phyloP scores from a whole-genome alignment of 495 filamentous ascomycete genomes.

The Xanthoparmelia taractica region DNA sequence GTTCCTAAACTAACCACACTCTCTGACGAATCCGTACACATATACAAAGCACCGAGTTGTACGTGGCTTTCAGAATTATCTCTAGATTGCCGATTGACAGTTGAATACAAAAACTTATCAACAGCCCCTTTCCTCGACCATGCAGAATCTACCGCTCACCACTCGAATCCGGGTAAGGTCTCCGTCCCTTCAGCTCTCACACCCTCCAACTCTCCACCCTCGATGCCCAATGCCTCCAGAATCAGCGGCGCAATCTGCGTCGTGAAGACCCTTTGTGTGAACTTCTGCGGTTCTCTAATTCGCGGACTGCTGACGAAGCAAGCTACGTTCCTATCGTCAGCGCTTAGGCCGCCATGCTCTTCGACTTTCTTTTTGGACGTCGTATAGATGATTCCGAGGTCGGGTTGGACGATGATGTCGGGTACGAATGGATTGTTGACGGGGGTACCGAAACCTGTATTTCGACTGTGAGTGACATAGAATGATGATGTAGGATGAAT shows the following conservation, averaged over 20 bases:
- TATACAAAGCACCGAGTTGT: no score
- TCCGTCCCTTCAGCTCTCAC: constrained; percentile 26
- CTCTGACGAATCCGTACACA: no score
- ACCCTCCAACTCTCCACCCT: constrained; percentile 27
- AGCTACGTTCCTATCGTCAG: constrained; percentile 31
- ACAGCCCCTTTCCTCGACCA: no score
- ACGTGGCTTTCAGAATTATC: no score
- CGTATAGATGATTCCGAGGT: constrained; percentile 33
- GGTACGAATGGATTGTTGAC: constrained; percentile 32
- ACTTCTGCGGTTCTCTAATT: constrained; percentile 21
- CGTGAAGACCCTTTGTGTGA: constrained; percentile 23
- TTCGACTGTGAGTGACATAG: constrained; percentile 12
- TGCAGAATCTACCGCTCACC: no score
- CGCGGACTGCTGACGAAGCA: constrained; percentile 28
- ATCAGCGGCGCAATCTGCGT: constrained; percentile 33
- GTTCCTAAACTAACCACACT: no score
- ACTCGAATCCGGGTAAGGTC: constrained; percentile 25
- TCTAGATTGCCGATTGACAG: no score
- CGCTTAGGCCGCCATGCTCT: constrained; percentile 34
- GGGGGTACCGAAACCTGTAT: constrained; percentile 31
- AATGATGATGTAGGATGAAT: no score
- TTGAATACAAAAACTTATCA: no score
- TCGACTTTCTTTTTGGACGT: constrained; percentile 30
- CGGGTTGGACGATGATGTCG: constrained; percentile 32
- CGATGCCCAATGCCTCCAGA: constrained; percentile 31